phyloP scores from a whole-genome alignment of 495 filamentous ascomycete genomes.

The Amniculicola lignicola region DNA sequence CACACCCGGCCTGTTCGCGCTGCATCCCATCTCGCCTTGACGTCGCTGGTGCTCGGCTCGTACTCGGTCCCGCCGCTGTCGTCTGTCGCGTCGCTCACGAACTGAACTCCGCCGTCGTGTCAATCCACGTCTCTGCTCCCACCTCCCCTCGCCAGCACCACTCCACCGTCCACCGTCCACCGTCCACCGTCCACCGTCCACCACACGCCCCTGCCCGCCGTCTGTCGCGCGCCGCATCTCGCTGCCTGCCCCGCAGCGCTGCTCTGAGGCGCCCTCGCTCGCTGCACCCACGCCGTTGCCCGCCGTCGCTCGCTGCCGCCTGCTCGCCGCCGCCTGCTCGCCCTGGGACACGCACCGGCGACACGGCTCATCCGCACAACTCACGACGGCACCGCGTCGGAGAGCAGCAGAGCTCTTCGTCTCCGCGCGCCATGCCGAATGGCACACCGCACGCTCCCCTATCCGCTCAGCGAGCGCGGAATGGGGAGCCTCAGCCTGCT shows the following conservation, averaged over 20 bases:
- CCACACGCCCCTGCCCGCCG: neutral
- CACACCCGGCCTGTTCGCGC: neutral
- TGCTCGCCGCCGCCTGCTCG: conserved; percentile 12
- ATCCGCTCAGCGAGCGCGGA: conserved; percentile 24
- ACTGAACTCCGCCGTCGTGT: conserved; percentile 13
- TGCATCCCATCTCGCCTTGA: conserved; percentile 1
- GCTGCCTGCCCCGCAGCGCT: neutral
- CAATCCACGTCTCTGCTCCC: conserved; percentile 1
- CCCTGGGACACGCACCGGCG: neutral
- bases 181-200: too few relatives aligned
- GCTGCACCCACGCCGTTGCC: neutral
- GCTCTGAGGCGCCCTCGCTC: neutral
- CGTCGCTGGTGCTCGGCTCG: conserved; percentile 12
- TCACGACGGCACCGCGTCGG: conserved; percentile 1
- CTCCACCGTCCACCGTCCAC: neutral
- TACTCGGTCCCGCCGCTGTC: neutral
- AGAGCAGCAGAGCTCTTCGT: conserved; percentile 10
- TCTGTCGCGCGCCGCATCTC: neutral
- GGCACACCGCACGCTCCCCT: conserved; percentile 16
- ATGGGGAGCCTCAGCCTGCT: conserved; percentile 34
- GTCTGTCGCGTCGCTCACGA: conserved; percentile 21
- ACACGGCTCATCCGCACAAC: conserved; percentile 1
- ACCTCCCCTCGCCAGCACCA: neutral
- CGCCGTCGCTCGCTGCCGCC: conserved; percentile 24
- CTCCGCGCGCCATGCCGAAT: conserved; percentile 27